Evolutionary conservation across 441 rosid species (phyloP).

Genomic region (Populus trichocarpa): DNA sequence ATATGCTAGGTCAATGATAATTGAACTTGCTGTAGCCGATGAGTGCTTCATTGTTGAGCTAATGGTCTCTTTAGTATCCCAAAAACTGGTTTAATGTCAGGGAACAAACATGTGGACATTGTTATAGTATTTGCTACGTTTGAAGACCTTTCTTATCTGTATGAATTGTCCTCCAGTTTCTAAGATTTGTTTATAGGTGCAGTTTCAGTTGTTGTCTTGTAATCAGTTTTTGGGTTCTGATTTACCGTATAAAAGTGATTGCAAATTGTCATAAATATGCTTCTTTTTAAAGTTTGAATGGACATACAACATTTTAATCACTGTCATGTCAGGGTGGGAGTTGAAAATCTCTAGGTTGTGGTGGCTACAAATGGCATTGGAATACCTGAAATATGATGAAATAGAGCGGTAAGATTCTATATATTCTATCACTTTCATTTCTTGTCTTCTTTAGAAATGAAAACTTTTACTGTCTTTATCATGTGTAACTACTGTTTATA

Average conservation of each 20-base stretch:
- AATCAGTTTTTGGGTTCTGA: background rate
- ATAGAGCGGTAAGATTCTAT: slow-evolving; percentile 72
- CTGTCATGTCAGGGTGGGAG: slow-evolving; percentile 79
- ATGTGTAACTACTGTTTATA: background rate
- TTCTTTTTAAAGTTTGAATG: slow-evolving; percentile 11
- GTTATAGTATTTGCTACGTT: background rate
- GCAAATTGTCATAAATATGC: background rate
- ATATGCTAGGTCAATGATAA: background rate
- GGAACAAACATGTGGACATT: background rate
- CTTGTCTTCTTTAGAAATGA: background rate
- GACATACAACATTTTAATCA: slow-evolving; percentile 20
- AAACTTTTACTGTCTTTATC: background rate
- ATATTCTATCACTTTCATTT: background rate
- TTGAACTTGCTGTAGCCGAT: background rate
- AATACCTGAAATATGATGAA: slow-evolving; percentile 85
- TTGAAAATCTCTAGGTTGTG: slow-evolving; percentile 71
- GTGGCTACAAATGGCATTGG: slow-evolving; percentile 76
- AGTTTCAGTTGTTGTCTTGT: background rate
- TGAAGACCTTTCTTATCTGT: background rate
- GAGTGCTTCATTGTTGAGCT: background rate
- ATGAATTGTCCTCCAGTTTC: background rate
- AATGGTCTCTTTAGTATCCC: background rate
- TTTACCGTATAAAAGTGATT: slow-evolving; percentile 1
- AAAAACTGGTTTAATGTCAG: background rate
- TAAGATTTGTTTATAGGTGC: background rate